These are phyloP conservation scores for Citrus mangshanensis DNA, from an alignment of 345 rosid species.

Conservation along the genomic window DNA sequence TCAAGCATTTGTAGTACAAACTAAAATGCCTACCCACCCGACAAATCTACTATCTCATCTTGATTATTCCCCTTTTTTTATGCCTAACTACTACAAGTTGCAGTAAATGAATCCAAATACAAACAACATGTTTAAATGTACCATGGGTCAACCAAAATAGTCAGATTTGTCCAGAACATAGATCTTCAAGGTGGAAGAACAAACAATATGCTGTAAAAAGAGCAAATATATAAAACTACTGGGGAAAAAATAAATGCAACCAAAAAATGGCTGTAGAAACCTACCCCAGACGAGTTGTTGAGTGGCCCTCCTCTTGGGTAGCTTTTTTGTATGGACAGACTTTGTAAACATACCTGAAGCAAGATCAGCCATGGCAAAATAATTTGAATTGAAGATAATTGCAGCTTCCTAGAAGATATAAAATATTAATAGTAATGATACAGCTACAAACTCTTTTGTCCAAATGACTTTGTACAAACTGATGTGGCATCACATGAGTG, in stretches of 20 bases:
- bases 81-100: neutral
- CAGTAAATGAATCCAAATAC: neutral
- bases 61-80: neutral
- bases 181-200: neutral
- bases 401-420: conserved; percentile 2
- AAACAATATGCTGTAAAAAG: neutral
- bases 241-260: neutral
- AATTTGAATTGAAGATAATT: conserved; percentile 3
- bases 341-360: conserved; percentile 84
- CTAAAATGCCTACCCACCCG: neutral
- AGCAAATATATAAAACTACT: neutral
- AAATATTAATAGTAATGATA: neutral
- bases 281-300: conserved; percentile 76
- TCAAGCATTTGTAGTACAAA: conserved; percentile 5
- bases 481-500: no score
- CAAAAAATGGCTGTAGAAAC: conserved; percentile 18
- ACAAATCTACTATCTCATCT: neutral
- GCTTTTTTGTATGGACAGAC: conserved; percentile 86
- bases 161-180: neutral
- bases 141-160: neutral
- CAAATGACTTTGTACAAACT: no score
- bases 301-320: conserved; percentile 78
- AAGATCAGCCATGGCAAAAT: conserved; percentile 8
- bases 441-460: no score
- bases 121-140: neutral